phyloP scores from a whole-genome alignment of 2,329 filamentous ascomycete genomes.

The Colletotrichum sidae region DNA sequence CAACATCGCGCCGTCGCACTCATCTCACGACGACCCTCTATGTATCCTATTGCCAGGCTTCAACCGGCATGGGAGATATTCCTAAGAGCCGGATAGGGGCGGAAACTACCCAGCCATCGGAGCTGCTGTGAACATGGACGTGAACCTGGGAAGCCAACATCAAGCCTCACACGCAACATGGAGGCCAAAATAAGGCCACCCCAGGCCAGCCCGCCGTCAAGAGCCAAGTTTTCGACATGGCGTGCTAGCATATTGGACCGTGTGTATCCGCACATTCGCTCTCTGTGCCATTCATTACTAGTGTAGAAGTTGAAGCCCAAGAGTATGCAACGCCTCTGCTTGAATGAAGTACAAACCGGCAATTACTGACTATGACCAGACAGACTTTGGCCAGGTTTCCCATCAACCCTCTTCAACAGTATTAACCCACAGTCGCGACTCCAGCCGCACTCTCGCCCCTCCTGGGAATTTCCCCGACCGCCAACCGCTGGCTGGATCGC shows the following conservation, averaged over 20 bases:
- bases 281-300: no score
- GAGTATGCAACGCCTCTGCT: no score
- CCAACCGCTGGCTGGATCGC: no score
- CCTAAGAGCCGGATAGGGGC: constrained; percentile 6
- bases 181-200: constrained; percentile 19
- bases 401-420: not conserved
- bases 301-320: no score
- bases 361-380: not conserved
- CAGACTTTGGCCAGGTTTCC: constrained; percentile 23
- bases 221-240: constrained; percentile 26
- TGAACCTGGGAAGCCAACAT: constrained; percentile 14
- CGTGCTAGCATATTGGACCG: constrained; percentile 17
- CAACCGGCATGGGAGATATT: constrained; percentile 3
- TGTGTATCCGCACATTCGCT: not conserved
- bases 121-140: not conserved
- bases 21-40: constrained; percentile 8
- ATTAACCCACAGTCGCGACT: not conserved
- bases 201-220: constrained; percentile 15
- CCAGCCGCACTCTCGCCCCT: constrained; percentile 2
- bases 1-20: constrained; percentile 4
- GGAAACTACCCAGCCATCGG: constrained; percentile 1
- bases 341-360: no score
- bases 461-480: constrained; percentile 13
- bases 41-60: constrained; percentile 6
- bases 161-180: constrained; percentile 1